Evolutionary conservation across 768 basidiomycete species (phyloP), one percentile per base, ranked within the genome.

Genomic region (Tricholoma sp.): DNA sequence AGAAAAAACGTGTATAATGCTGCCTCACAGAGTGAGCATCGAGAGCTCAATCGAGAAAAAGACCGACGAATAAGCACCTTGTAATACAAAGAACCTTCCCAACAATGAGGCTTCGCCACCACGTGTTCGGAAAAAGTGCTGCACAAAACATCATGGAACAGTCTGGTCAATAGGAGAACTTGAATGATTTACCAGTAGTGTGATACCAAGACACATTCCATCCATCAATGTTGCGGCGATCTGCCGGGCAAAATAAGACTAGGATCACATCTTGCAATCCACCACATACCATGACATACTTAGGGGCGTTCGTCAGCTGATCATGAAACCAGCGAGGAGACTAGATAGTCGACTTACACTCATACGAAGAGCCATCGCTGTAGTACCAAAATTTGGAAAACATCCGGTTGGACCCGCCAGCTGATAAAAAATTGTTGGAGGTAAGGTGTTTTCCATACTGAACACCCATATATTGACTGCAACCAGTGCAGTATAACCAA

Each of bases 401-500:
- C 75, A 77, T 4, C 75, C 75, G 0, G 72, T 72, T 1, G 65
- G 66, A 0, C 65, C 64, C 6, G 69, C 48, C 5, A 64, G 5
- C 8, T 61, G 24, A 52, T 66, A 74, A 1, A 65, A 58, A n/a
- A 57, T 47, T 18, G 63, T 52, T 4, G 71, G 66, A 18, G 66
- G 56, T 8, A 60, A 52, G 1, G 59, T 59, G 49, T 70, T 61
- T 12, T 66, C 50, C 9, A 61, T 63, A 42, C 71, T 73, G 54
- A 77, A 76, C 3, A 71, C 66, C 71, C 73, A 75, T 7, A 76
- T 55, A 54, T 73, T 66, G 12, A 71, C 58, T 1, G 61, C 71
- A 15, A 73, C 53, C 12, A 78, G 68, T 9, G 60, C 62, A 4
- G 63, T 49, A 57, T 71, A 77, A 54, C 69, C 68, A 6, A 57